Evolutionary conservation across 2,329 filamentous ascomycete species (phyloP), one percentile per base, ranked within the genome.

Genomic region (Metarhizium rileyi): DNA sequence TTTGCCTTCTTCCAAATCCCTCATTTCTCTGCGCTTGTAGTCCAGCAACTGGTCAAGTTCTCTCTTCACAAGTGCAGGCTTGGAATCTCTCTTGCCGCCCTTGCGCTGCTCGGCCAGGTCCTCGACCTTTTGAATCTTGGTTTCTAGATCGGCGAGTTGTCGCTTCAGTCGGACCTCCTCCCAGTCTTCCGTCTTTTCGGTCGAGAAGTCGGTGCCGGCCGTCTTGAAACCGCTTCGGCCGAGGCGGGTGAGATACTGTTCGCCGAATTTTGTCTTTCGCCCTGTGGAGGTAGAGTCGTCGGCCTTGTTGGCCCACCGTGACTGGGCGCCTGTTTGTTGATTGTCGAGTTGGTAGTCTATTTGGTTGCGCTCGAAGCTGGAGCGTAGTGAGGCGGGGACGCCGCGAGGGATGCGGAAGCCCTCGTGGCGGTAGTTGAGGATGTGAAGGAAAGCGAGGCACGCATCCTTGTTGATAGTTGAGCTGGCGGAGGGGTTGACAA

Each of bases 301-400:
- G 44, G 84, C 80, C 55, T 85, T 81, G 53, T 81, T 78, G 2
- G 87, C 89, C 86, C 90, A 95, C 60, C 85, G 82, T 53, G 86
- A 86, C 36, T 80, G 81, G 2, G 73, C 71, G n/a, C 74, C 69
- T 30, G 76, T 74, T 50, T 77, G 75, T 54, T 86, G 80, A 61
- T 86, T 85, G 66, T 94, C 89, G 52, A 97, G 66, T 63, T 95
- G 88, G 71, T 97, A 98, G 70, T 96, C 90, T 65, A 98, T 97
- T 66, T 95, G 83, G 64, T 94, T 95, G 63, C 89, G 86, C 71
- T 98, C 91, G 62, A 98, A 98, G 52, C 84, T 91, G 27, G 89
- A 77, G 36, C 93, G 84, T 38, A 98, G 78, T n/a, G 87, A 93
- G 1, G 91, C 87, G 1, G 93, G 93, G 10, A 98, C 88, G 27